Conservation (phyloP, 768 basidiomycete genomes). For the Xerocomus potaroensis region DNA sequence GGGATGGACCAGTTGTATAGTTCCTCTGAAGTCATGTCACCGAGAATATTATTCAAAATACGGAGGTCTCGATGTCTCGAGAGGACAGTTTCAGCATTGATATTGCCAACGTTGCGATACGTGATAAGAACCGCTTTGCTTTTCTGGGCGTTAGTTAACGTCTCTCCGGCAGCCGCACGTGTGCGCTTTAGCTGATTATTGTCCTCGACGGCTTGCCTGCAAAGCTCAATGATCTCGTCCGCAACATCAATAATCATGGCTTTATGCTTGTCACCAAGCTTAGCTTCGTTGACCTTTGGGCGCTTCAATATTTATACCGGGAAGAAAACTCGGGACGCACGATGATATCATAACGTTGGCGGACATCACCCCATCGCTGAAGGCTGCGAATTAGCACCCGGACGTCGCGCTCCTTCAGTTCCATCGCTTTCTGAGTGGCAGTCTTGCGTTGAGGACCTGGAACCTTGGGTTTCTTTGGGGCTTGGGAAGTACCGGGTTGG, state of each 20-base stretch:
- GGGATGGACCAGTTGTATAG: constrained; percentile 84
- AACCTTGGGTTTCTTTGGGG: constrained; percentile 70
- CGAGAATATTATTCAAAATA: constrained; percentile 78
- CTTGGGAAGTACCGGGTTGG: constrained; percentile 55
- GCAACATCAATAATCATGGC: constrained; percentile 86
- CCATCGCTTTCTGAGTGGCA: constrained; percentile 91
- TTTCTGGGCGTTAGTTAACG: constrained; percentile 88
- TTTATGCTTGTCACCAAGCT: constrained; percentile 90
- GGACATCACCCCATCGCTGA: constrained; percentile 97
- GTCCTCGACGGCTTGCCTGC: constrained; percentile 76
- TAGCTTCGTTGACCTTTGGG: constrained; percentile 76
- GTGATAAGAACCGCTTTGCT: constrained; percentile 95
- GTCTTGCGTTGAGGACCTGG: constrained; percentile 80
- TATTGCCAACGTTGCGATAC: constrained; percentile 83
- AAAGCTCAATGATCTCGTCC: constrained; percentile 89
- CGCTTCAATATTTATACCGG: neutral
- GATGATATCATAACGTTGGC: constrained; percentile 90
- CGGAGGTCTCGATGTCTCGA: constrained; percentile 85
- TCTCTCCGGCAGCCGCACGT: constrained; percentile 77
- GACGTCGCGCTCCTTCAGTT: constrained; percentile 95
- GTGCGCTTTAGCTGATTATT: constrained; percentile 77
- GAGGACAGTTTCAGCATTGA: constrained; percentile 97
- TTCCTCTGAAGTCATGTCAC: constrained; percentile 57
- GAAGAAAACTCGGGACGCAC: constrained; percentile 45
- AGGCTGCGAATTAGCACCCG: constrained; percentile 92